These are phyloP conservation scores for Mucor sp. DNA, from an alignment of 371 early-diverging fungal genomes.

Conservation along the genomic window DNA sequence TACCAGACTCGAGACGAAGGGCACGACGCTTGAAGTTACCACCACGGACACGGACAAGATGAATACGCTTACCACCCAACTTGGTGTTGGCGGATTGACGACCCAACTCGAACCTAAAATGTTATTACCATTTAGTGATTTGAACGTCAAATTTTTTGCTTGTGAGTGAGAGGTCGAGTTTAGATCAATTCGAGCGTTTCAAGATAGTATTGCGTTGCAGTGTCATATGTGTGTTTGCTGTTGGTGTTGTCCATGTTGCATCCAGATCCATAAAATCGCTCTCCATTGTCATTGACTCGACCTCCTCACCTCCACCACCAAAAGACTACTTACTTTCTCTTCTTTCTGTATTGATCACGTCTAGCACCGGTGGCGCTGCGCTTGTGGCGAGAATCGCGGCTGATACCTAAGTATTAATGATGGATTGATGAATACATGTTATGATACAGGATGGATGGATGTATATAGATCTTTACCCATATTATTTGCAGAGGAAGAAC, in stretches of 20 bases:
- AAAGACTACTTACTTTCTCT: slow-evolving; percentile 70
- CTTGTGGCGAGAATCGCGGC: slow-evolving; percentile 98
- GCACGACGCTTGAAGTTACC: slow-evolving; percentile 99
- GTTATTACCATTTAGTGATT: background rate
- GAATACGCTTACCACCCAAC: slow-evolving; percentile 95
- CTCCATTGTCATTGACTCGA: background rate
- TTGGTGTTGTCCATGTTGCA: background rate
- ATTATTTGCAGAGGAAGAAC: slow-evolving; percentile 29
- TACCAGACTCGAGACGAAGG: slow-evolving; percentile 96
- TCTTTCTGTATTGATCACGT: slow-evolving; percentile 97
- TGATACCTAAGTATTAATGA: slow-evolving; percentile 75
- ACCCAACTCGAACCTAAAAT: slow-evolving; percentile 95
- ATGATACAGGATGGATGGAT: slow-evolving; percentile 22
- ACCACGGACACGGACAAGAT: slow-evolving; percentile 97
- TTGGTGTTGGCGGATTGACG: slow-evolving; percentile 98
- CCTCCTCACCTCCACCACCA: background rate
- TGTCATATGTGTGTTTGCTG: background rate
- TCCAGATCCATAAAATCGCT: background rate
- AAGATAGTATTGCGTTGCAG: background rate
- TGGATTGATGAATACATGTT: slow-evolving; percentile 1
- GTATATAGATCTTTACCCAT: slow-evolving; percentile 22
- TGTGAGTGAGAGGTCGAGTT: background rate
- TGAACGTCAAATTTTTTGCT: background rate
- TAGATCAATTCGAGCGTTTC: background rate
- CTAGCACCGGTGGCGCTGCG: slow-evolving; percentile 98